These are phyloP conservation scores for Collybia sp. DNA, from an alignment of 768 basidiomycete species.

Conservation along the genomic window DNA sequence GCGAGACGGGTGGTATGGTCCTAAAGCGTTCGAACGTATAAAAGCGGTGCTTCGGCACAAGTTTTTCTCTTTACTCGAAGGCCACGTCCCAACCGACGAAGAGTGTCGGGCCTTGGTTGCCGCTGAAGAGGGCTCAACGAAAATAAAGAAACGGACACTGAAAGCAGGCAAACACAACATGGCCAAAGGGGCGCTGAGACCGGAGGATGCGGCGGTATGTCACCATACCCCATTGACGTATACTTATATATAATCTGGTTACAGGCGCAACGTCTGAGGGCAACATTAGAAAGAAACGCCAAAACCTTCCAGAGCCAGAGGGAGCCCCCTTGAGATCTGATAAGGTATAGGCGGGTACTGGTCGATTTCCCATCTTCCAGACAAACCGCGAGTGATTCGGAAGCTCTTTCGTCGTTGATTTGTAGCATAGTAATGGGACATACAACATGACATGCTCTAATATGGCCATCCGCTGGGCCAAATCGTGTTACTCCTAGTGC, in stretches of 20 bases:
- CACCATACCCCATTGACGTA: not conserved
- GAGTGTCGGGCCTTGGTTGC: conserved; percentile 66
- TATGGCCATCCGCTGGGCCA: conserved; percentile 4
- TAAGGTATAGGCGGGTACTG: not conserved
- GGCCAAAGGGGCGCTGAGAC: conserved; percentile 80
- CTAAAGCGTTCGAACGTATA: conserved; percentile 74
- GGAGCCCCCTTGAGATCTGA: conserved; percentile 5
- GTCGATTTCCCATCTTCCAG: not conserved
- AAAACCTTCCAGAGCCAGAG: conserved; percentile 29
- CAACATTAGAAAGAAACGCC: conserved; percentile 53
- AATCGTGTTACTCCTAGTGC: conserved; percentile 7
- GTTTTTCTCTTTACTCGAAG: conserved; percentile 73
- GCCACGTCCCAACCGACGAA: conserved; percentile 65
- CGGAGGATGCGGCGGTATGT: conserved; percentile 79
- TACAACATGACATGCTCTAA: conserved; percentile 7
- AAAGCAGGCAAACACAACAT: conserved; percentile 79
- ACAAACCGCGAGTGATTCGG: not conserved
- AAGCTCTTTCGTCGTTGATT: not conserved
- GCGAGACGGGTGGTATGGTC: conserved; percentile 87
- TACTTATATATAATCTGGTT: not conserved
- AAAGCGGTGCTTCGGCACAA: conserved; percentile 83
- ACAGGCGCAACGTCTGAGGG: conserved; percentile 67
- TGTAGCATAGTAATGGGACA: not conserved
- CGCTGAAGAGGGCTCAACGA: conserved; percentile 33
- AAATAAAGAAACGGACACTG: conserved; percentile 45